phyloP scores from a whole-genome alignment of 306 rosid genomes.

The Trifolium dubium region DNA sequence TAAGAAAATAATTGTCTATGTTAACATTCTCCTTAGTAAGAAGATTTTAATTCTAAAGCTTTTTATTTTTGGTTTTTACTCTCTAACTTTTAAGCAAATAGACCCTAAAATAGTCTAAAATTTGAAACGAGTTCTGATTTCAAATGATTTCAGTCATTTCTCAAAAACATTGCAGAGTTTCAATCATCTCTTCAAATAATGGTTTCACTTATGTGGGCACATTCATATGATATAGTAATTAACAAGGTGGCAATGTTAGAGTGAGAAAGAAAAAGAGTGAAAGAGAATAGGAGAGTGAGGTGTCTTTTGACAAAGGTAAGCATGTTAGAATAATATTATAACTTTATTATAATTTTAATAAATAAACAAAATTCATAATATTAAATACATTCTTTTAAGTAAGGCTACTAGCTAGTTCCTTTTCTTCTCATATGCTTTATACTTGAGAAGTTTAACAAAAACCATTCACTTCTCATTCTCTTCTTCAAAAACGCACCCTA shows the following conservation, averaged over 20 bases:
- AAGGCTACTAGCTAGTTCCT: constrained; percentile 44
- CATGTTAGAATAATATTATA: constrained; percentile 55
- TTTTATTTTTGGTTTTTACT: too few relatives aligned
- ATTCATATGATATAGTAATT: constrained; percentile 34
- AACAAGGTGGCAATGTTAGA: constrained; percentile 31
- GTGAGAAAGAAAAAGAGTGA: constrained; percentile 31
- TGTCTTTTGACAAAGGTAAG: constrained; percentile 65
- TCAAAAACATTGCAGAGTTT: too few relatives aligned
- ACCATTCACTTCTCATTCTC: constrained; percentile 52
- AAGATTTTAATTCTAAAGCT: too few relatives aligned
- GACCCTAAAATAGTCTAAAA: too few relatives aligned
- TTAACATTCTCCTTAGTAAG: too few relatives aligned
- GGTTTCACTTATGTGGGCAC: not conserved
- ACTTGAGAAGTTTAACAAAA: constrained; percentile 58
- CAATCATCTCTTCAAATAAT: too few relatives aligned
- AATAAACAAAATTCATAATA: constrained; percentile 13
- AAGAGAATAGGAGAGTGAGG: constrained; percentile 36
- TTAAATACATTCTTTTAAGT: constrained; percentile 47
- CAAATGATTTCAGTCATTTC: too few relatives aligned
- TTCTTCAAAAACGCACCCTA: constrained; percentile 94
- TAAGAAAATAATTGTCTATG: too few relatives aligned
- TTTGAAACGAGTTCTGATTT: too few relatives aligned
- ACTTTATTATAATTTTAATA: constrained; percentile 42
- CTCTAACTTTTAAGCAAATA: too few relatives aligned
- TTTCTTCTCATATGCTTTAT: constrained; percentile 50